phyloP scores from a whole-genome alignment of 768 basidiomycete species.

The Phaffia tasmanica region DNA sequence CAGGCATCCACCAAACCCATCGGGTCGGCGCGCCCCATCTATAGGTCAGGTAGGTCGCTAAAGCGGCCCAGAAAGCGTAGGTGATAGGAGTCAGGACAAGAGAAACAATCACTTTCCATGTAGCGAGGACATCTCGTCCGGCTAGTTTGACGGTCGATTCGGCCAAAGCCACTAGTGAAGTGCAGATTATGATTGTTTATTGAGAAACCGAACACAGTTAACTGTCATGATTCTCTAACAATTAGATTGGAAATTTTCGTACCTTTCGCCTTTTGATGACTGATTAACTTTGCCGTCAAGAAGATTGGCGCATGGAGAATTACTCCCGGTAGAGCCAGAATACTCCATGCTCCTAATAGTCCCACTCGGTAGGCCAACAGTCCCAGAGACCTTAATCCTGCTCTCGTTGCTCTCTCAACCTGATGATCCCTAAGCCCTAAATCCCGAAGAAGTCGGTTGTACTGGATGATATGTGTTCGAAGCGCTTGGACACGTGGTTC shows the following conservation, averaged over 20 bases:
- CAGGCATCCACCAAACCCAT: slow-evolving; percentile 63
- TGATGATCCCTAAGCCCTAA: slow-evolving; percentile 91
- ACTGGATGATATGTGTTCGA: slow-evolving; percentile 67
- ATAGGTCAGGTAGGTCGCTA: slow-evolving; percentile 62
- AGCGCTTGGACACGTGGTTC: slow-evolving; percentile 78
- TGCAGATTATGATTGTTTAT: background rate
- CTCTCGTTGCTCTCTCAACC: slow-evolving; percentile 76
- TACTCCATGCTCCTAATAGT: slow-evolving; percentile 66
- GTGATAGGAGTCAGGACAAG: slow-evolving; percentile 78
- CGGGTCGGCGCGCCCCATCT: slow-evolving; percentile 53
- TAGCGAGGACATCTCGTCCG: slow-evolving; percentile 90
- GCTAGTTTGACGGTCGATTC: slow-evolving; percentile 90
- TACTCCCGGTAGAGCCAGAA: slow-evolving; percentile 78
- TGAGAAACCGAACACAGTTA: background rate
- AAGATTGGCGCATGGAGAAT: slow-evolving; percentile 84
- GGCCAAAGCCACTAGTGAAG: slow-evolving; percentile 71
- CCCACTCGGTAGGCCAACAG: slow-evolving; percentile 70
- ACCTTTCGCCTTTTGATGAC: slow-evolving; percentile 83
- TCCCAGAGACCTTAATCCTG: slow-evolving; percentile 68
- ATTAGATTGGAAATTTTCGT: background rate
- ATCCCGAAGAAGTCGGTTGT: slow-evolving; percentile 77
- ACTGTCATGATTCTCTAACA: too few relatives aligned
- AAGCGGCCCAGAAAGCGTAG: slow-evolving; percentile 68
- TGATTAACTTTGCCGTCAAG: slow-evolving; percentile 74
- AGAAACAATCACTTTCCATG: slow-evolving; percentile 94